Conservation (phyloP, 306 rosid genomes). For the Vigna mungo region DNA sequence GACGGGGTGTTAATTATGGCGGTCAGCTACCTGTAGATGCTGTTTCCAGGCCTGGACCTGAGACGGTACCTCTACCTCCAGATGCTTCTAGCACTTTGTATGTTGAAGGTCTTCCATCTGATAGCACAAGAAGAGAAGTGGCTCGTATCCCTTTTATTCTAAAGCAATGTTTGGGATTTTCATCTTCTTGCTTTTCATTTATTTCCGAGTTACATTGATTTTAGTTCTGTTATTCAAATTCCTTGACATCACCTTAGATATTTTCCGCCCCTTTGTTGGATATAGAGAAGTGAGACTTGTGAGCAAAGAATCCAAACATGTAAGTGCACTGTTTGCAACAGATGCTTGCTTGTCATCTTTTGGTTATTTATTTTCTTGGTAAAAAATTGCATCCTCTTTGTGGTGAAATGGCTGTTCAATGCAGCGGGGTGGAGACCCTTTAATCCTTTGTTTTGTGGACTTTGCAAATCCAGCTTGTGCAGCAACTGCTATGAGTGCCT, state of each 20-base stretch:
- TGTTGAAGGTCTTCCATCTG: conserved; percentile 92
- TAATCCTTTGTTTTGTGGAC: conserved; percentile 91
- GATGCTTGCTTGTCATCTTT: conserved; percentile 25
- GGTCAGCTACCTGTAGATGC: conserved; percentile 69
- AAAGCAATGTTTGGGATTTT: conserved; percentile 29
- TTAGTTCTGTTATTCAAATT: conserved; percentile 21
- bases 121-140: conserved; percentile 83
- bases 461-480: conserved; percentile 88
- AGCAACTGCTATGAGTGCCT: conserved; percentile 90
- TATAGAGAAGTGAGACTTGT: conserved; percentile 94
- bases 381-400: conserved; percentile 25
- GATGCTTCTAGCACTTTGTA: conserved; percentile 92
- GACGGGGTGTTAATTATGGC: conserved; percentile 60
- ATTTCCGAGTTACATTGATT: conserved; percentile 9
- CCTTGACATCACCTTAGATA: conserved; percentile 63
- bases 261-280: conserved; percentile 96
- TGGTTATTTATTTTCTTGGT: conserved; percentile 12
- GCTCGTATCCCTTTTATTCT: conserved; percentile 79
- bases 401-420: conserved; percentile 43
- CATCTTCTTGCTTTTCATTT: neutral
- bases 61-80: conserved; percentile 77
- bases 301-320: conserved; percentile 84
- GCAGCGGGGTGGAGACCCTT: conserved; percentile 95
- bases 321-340: conserved; percentile 50
- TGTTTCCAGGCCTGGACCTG: conserved; percentile 70